Percentiles rank a stretch among this genome's conserved stretches.
phyloP scores from a whole-genome alignment of 2,329 filamentous ascomycete genomes.

The Neonectria sp. region DNA sequence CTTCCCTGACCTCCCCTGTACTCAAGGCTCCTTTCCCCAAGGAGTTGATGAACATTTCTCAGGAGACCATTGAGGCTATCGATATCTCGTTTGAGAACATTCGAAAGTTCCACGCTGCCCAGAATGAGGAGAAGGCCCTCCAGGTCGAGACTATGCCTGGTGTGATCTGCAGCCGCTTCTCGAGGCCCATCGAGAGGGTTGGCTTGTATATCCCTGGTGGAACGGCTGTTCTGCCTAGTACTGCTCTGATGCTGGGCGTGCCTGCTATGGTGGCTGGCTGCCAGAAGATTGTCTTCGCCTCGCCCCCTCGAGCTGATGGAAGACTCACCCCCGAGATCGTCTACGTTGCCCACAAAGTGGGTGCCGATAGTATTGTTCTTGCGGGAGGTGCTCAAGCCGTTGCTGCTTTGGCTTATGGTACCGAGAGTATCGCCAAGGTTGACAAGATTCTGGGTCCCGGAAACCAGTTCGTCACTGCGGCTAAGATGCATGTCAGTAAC shows the following conservation, averaged over 20 bases:
- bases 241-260: slow-evolving; percentile 97
- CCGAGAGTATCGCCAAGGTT: slow-evolving; percentile 93
- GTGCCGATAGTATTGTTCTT: slow-evolving; percentile 94
- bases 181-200: slow-evolving; percentile 93
- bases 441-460: slow-evolving; percentile 99
- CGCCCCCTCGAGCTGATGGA: slow-evolving; percentile 90
- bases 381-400: slow-evolving; percentile 96
- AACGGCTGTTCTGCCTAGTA: slow-evolving; percentile 96
- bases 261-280: slow-evolving; percentile 98
- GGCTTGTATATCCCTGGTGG: slow-evolving; percentile 96
- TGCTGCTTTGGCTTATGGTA: slow-evolving; percentile 97
- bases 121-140: slow-evolving; percentile 86
- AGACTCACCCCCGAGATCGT: slow-evolving; percentile 97
- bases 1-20: slow-evolving; percentile 89
- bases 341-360: slow-evolving; percentile 96
- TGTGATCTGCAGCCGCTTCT: slow-evolving; percentile 94
- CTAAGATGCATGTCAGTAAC: slow-evolving; percentile 98
- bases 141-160: slow-evolving; percentile 98
- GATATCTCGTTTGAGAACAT: slow-evolving; percentile 97
- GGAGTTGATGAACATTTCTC: slow-evolving; percentile 86
- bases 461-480: slow-evolving; percentile 98
- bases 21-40: slow-evolving; percentile 90
- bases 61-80: slow-evolving; percentile 92
- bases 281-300: slow-evolving; percentile 93
- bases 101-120: slow-evolving; percentile 91